Conservation (phyloP, 73 alveolate genomes). For the Paramecium sexaurelia region DNA sequence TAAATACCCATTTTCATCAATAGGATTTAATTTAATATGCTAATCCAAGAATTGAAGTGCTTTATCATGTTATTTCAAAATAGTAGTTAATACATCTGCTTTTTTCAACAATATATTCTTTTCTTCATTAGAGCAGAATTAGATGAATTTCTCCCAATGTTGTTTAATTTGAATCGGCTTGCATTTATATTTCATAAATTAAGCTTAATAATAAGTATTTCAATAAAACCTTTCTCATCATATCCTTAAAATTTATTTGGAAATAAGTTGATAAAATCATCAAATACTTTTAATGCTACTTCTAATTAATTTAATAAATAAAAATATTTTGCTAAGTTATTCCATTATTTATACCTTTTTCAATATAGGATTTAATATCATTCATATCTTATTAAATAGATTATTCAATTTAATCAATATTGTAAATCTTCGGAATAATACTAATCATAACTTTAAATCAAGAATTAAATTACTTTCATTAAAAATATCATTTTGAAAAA, state of each 20-base stretch:
- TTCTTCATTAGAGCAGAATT: neutral
- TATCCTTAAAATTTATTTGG: neutral
- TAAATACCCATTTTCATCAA: neutral
- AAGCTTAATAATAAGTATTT: neutral
- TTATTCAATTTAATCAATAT: neutral
- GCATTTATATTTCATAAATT: neutral
- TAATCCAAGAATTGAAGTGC: neutral
- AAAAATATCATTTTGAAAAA: neutral
- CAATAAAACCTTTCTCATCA: neutral
- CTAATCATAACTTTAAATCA: neutral
- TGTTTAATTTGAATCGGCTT: neutral
- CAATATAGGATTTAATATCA: neutral
- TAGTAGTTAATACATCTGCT: neutral
- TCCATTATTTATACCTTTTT: neutral
- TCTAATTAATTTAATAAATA: neutral
- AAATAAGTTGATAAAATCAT: neutral
- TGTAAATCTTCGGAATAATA: neutral
- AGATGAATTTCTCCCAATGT: conserved; percentile 6
- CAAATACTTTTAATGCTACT: neutral
- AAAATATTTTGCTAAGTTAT: neutral
- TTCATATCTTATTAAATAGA: neutral
- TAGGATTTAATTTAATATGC: neutral
- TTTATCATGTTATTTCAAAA: neutral
- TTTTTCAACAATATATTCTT: neutral
- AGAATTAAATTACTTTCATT: neutral